Evolutionary conservation across 768 basidiomycete genomes (phyloP), one percentile per base, ranked within the genome.

Genomic region (Mycena filopes): DNA sequence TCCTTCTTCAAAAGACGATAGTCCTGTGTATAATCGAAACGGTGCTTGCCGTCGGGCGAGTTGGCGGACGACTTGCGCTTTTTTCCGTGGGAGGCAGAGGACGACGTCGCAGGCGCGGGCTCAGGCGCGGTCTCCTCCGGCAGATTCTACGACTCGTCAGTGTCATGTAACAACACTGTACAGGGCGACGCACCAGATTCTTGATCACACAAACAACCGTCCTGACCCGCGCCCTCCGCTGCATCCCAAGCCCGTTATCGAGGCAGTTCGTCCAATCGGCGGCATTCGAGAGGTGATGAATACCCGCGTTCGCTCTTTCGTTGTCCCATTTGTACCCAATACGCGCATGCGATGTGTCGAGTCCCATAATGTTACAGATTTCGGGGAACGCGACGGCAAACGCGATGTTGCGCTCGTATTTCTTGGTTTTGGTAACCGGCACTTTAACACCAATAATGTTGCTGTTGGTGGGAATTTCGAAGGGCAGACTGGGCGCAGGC

Each of bases 251-350:
- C 3, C 62, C 62, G 10, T 8, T 56, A 4, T 63, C 46, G 2
- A 63, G 46, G 21, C 62, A 63, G 11, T 47, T n/a, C 2, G 29
- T 15, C 47, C 62, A 63, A 20, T 63, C 62, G 18, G 15, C 25
- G 1, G 45, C 62, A 33, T 56, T 57, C 13, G 54, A 12, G 26
- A 63, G 38, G 18, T 18, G 6, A 29, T 42, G 62, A 16, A 26
- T 40, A 0, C 47, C 23, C 8, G 25, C 21, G n/a, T 29, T 42
- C 21, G 12, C 23, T 13, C 15, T 41, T 12, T 63, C 55, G n/a
- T 63, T 63, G 21, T 63, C 62, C 54, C 55, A 63, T 29, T 63
- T 63, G 55, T 50, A 63, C n/a, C 55, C 55, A 9, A 63, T 15
- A 28, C 4, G 3, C 4, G 55, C 38, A 3, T 23, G 20, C 41